A percentile compares a stretch with the other conserved stretches of the same genome.
Evolutionary conservation across 352 stramenopile species (phyloP).

Genomic region (Ophiocytium majus): DNA sequence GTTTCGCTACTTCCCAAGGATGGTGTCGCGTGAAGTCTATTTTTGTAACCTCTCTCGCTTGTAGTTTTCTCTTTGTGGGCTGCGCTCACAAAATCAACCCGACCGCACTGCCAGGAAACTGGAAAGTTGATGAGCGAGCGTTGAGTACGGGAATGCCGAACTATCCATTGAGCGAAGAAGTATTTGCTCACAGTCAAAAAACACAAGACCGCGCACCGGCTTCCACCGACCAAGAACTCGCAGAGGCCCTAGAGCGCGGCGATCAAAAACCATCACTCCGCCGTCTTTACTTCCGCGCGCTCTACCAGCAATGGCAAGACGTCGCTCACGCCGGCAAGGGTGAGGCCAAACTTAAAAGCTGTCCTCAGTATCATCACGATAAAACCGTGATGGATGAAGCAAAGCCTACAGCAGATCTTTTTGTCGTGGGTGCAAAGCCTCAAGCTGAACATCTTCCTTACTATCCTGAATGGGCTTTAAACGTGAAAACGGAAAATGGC

Average conservation of each 20-base stretch:
- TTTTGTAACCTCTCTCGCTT: not conserved
- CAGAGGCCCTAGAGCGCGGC: not conserved
- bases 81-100: not conserved
- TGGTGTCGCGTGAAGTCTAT: not conserved
- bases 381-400: not conserved
- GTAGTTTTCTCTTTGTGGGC: not conserved
- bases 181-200: too few species aligned
- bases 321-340: not conserved
- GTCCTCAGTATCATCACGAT: conserved; percentile 13
- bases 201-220: too few species aligned
- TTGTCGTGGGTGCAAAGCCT: not conserved
- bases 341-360: not conserved
- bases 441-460: not conserved
- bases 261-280: not conserved
- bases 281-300: not conserved
- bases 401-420: not conserved
- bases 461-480: not conserved
- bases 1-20: too few species aligned
- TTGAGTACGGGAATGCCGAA: too few species aligned
- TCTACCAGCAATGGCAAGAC: not conserved
- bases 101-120: not conserved
- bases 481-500: not conserved
- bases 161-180: too few species aligned
- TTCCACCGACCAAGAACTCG: not conserved
- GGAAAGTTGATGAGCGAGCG: not conserved